These are phyloP conservation scores for Clavariopsis aquatica DNA, from an alignment of 495 filamentous ascomycete genomes.

Conservation along the genomic window DNA sequence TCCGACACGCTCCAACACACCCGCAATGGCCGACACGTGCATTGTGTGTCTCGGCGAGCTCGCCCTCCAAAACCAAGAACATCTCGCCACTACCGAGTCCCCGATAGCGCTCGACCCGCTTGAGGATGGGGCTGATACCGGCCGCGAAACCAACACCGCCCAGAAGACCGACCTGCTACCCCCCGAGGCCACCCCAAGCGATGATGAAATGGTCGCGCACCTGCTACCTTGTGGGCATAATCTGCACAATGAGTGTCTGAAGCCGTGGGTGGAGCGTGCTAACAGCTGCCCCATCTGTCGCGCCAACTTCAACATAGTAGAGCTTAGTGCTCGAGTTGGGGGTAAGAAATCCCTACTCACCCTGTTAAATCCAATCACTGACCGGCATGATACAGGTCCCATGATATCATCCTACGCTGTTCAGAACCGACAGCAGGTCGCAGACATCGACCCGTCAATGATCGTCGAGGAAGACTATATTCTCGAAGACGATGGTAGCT, in stretches of 20 bases:
- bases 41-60: constrained; percentile 95
- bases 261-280: constrained; percentile 90
- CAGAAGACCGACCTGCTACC: constrained; percentile 43
- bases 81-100: constrained; percentile 49
- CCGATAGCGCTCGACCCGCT: constrained; percentile 34
- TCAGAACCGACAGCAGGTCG: constrained; percentile 83
- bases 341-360: constrained; percentile 58
- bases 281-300: constrained; percentile 98
- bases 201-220: constrained; percentile 61
- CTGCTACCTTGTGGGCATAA: constrained; percentile 79
- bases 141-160: constrained; percentile 24
- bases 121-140: constrained; percentile 41
- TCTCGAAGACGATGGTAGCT: constrained; percentile 58
- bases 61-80: constrained; percentile 58
- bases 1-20: constrained; percentile 9
- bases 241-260: constrained; percentile 86
- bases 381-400: constrained; percentile 55
- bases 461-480: constrained; percentile 67
- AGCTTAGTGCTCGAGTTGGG: constrained; percentile 73
- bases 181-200: constrained; percentile 44
- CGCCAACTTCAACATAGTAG: constrained; percentile 82
- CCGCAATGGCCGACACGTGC: constrained; percentile 82
- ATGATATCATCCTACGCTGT: constrained; percentile 80
- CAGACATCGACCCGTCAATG: constrained; percentile 80
- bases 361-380: not conserved